Evolutionary conservation across 805 yeast genomes (phyloP).

Genomic region (Henningerozyma blattae): DNA sequence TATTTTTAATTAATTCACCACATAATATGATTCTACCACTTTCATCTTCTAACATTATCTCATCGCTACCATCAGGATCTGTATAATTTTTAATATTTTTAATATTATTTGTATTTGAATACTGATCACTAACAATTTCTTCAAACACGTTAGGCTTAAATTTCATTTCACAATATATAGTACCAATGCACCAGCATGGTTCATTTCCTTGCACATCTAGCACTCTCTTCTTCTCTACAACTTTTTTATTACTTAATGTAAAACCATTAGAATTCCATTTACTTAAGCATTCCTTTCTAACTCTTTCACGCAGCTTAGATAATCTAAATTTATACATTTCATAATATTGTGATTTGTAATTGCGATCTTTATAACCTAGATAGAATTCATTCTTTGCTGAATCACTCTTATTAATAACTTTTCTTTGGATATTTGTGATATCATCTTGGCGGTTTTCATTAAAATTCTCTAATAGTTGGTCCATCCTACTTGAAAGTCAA

Average conservation of each 20-base stretch:
- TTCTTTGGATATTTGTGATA: not conserved
- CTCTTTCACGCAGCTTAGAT: slow-evolving; percentile 33
- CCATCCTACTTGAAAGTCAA: slow-evolving; percentile 3
- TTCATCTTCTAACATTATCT: slow-evolving; percentile 78
- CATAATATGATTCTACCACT: slow-evolving; percentile 73
- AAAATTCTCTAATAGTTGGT: slow-evolving; percentile 6
- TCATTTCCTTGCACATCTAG: slow-evolving; percentile 30
- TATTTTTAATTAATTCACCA: slow-evolving; percentile 42
- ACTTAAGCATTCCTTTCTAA: slow-evolving; percentile 32
- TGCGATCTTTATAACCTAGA: slow-evolving; percentile 25
- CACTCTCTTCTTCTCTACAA: slow-evolving; percentile 31
- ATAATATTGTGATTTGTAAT: slow-evolving; percentile 47
- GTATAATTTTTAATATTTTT: slow-evolving; percentile 34
- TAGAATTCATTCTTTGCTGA: slow-evolving; percentile 10
- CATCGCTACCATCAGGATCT: slow-evolving; percentile 42
- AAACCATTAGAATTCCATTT: slow-evolving; percentile 50
- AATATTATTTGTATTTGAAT: slow-evolving; percentile 28
- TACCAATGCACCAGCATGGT: slow-evolving; percentile 75
- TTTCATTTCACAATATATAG: slow-evolving; percentile 72
- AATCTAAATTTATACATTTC: slow-evolving; percentile 43
- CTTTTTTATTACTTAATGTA: slow-evolving; percentile 25
- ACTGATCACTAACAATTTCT: slow-evolving; percentile 54
- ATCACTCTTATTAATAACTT: not conserved
- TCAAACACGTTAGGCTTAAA: slow-evolving; percentile 75
- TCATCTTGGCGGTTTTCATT: slow-evolving; percentile 5